Base-by-base conservation (phyloP, 345 rosid genomes). In the Durio zibethinus region DNA sequence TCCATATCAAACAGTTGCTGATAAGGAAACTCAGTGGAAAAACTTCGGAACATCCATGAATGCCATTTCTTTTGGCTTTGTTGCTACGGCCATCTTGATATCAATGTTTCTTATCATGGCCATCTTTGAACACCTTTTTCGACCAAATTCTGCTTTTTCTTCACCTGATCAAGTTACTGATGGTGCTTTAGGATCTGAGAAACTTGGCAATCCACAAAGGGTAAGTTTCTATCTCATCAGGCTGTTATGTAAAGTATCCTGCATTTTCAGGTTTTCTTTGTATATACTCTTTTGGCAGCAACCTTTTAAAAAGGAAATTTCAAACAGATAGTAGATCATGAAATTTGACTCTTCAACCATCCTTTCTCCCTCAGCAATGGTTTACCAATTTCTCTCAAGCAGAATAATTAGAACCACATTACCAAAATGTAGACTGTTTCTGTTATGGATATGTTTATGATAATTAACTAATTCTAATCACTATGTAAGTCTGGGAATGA, bases 21-120 rank as follows among this genome's bases (percentile, higher is more conserved):
- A 82, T 52, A 76, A 67, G 16, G 88, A 79, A 75, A 84, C 85
- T 62, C 91, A 92, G 53, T 88, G 94, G 93, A 90, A 86, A 78
- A 85, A 75, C 77, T 81, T 88, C n/a, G 95, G 94, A 0, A 87
- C 93, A 1, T 92, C 97, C 18, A 87, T 90, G 91, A 90, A 85
- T 72, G 97, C 98, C 0, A 86, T 94, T 23, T 90, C 98, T 5
- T 94, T 90, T 23, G 98, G 98, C 56, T 89, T 94, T 33, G 93
- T 94, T 63, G 98, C 98, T n/a, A 94, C 98, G 0, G 98, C 98
- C 36, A 87, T 94, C 74, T 78, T 93, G 80, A 83, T 94, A 74
- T 88, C 97, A n/a, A 89, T 94, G 94, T 94, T 94, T 79, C 87
- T 94, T 70, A 88, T 94, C 77, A 94, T 92, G 97, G 98, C 98